These are phyloP conservation scores for Globisporangium mamillatum DNA, from an alignment of 352 stramenopile species.

Conservation along the genomic window DNA sequence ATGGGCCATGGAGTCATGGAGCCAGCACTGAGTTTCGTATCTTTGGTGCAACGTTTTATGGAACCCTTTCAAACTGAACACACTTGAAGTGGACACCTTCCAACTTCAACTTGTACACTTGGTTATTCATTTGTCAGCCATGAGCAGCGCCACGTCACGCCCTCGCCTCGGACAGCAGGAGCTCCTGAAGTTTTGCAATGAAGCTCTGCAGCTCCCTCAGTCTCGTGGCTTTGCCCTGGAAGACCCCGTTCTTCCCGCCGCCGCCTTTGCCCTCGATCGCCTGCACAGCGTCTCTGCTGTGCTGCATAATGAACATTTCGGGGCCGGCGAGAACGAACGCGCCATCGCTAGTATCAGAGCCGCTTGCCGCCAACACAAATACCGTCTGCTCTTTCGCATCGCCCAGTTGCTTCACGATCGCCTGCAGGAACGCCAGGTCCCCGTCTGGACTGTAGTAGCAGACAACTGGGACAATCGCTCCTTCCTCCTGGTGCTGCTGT, in stretches of 20 bases:
- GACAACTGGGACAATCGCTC: background rate
- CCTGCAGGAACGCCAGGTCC: background rate
- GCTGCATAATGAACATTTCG: slow-evolving; percentile 37
- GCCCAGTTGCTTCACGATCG: slow-evolving; percentile 6
- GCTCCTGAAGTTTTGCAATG: slow-evolving; percentile 36
- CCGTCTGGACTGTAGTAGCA: slow-evolving; percentile 1
- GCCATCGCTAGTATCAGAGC: background rate
- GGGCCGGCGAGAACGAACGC: slow-evolving; percentile 70
- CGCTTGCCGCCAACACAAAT: background rate
- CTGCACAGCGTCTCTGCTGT: slow-evolving; percentile 48
- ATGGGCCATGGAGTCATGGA: background rate
- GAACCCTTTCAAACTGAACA: background rate
- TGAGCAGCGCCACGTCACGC: background rate
- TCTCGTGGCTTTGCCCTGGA: slow-evolving; percentile 73
- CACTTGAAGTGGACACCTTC: background rate
- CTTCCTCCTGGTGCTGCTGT: background rate
- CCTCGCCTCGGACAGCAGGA: slow-evolving; percentile 14
- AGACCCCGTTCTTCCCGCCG: slow-evolving; percentile 66
- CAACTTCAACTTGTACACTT: background rate
- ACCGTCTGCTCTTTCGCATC: background rate
- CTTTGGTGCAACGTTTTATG: background rate
- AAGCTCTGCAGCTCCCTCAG: slow-evolving; percentile 39
- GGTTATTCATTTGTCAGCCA: background rate
- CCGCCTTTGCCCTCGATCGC: slow-evolving; percentile 74
- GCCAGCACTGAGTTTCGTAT: background rate